Evolutionary conservation across 768 basidiomycete species (phyloP).

Genomic region (Suillus decipiens): DNA sequence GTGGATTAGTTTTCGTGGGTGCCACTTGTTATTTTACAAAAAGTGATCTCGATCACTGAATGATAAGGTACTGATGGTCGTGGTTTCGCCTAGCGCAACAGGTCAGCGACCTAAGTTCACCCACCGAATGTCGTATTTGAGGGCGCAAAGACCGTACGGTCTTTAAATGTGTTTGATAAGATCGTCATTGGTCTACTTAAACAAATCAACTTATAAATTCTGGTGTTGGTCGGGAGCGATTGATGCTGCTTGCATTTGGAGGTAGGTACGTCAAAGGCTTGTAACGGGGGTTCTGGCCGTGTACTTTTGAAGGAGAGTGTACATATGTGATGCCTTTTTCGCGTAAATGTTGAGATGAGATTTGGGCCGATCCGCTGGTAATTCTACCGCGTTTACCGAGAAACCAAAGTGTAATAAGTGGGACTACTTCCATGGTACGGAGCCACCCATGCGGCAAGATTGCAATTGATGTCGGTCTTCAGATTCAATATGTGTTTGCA

Average conservation of each 20-base stretch:
- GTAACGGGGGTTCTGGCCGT: too few species aligned
- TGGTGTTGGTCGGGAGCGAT: too few species aligned
- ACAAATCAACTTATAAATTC: too few species aligned
- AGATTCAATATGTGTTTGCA: not conserved
- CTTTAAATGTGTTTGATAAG: slow-evolving; percentile 21
- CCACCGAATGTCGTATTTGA: slow-evolving; percentile 73
- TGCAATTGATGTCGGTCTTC: not conserved
- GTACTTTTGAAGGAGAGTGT: too few species aligned
- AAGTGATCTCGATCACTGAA: not conserved
- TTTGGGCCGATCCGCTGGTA: too few species aligned
- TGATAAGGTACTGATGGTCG: not conserved
- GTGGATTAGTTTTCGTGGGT: not conserved
- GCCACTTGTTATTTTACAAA: not conserved
- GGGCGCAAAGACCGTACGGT: slow-evolving; percentile 50
- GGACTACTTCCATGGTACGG: slow-evolving; percentile 14
- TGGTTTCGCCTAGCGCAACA: slow-evolving; percentile 43
- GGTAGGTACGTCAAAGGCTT: too few species aligned
- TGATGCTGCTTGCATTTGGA: too few species aligned
- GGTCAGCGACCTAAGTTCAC: slow-evolving; percentile 61
- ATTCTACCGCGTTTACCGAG: not conserved
- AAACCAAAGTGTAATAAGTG: not conserved
- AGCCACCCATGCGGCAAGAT: not conserved
- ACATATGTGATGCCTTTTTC: too few species aligned
- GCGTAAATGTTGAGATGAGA: too few species aligned
- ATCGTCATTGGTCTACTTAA: too few species aligned